Base-by-base conservation (phyloP, 208 protist genomes). In the Acanthamoeba culbertsoni region DNA sequence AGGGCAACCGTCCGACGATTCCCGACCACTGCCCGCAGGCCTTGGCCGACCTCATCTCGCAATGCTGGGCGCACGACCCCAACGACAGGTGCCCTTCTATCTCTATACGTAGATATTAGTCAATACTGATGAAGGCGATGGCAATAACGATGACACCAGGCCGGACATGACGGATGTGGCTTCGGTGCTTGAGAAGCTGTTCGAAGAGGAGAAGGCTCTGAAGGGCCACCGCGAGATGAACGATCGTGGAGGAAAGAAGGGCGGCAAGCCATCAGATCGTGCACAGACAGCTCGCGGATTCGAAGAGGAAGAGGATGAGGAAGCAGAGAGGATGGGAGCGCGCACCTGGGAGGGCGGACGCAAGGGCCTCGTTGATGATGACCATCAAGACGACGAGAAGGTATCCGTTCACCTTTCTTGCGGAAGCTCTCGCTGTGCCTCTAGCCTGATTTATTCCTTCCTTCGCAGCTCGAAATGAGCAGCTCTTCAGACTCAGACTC, bases 171-270 rank as follows among this genome's bases (percentile, higher is more conserved):
- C 7, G 48, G 35, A 68, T 10, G 82, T 90, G 48, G 82, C 65
- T 43, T 65, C 31, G n/a, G 4, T 48, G 45, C 82, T 90, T 20
- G 82, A 90, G 53, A 90, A 90, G 48, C 82, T 90, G 51, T 90
- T 90, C 82, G 57, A 68, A 37, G 57, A 90, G 82, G 82, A 90
- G 82, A 62, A 65, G 31, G 28, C 82, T 16, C 82, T 90, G 48
- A 71, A 62, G 48, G 53, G 57, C 82, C 37, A 59, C 23, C 82
- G 53, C 57, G 51, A 90, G 33, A 51, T 65, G 10, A 0, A 14
- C 2, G 82, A 10, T 16, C 1, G 37, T 5, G 43, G 16, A 3
- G 4, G 0, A 12, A 65, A 3, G 51, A 65, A 0, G 37, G 18
- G 40, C 23, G 43, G 63, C 82, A 65, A 68, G 51, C 51, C 79